Evolutionary conservation across 306 rosid genomes (phyloP).

Genomic region (Dicorynia guianensis): DNA sequence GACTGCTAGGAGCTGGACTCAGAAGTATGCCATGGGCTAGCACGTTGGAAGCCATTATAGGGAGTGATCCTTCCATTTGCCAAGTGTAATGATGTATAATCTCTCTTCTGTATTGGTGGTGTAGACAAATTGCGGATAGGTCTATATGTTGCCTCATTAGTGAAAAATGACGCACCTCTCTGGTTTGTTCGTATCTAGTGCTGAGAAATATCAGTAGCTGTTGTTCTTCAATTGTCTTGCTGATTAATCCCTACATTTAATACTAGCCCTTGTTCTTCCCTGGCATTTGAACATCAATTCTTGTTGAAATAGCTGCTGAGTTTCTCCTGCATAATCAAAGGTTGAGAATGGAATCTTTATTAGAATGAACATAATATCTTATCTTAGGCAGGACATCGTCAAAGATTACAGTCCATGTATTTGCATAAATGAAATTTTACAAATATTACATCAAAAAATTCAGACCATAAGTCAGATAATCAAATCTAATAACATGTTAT

Average conservation of each 20-base stretch:
- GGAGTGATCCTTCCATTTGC: slow-evolving; percentile 44
- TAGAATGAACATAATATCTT: too few relatives aligned
- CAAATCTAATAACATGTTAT: too few relatives aligned
- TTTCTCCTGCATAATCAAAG: too few relatives aligned
- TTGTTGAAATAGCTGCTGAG: neutral
- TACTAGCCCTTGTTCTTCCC: neutral
- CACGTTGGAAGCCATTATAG: slow-evolving; percentile 38
- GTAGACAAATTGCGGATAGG: slow-evolving; percentile 48
- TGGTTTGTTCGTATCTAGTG: slow-evolving; percentile 14
- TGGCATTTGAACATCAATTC: neutral
- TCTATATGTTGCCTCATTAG: slow-evolving; percentile 10
- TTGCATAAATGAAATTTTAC: too few relatives aligned
- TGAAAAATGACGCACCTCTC: slow-evolving; percentile 1
- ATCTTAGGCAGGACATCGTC: too few relatives aligned
- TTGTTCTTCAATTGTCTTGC: slow-evolving; percentile 15
- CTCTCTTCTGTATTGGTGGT: slow-evolving; percentile 40
- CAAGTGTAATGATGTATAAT: slow-evolving; percentile 43
- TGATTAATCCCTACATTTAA: neutral
- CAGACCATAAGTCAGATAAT: too few relatives aligned
- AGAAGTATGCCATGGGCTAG: slow-evolving; percentile 93
- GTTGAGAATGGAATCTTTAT: too few relatives aligned
- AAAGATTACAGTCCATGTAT: too few relatives aligned
- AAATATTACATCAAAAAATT: too few relatives aligned
- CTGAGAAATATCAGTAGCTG: slow-evolving; percentile 11
- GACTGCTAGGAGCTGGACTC: slow-evolving; percentile 92